Conservation (phyloP, 2,329 filamentous ascomycete species). For the Cladophialophora carrionii region DNA sequence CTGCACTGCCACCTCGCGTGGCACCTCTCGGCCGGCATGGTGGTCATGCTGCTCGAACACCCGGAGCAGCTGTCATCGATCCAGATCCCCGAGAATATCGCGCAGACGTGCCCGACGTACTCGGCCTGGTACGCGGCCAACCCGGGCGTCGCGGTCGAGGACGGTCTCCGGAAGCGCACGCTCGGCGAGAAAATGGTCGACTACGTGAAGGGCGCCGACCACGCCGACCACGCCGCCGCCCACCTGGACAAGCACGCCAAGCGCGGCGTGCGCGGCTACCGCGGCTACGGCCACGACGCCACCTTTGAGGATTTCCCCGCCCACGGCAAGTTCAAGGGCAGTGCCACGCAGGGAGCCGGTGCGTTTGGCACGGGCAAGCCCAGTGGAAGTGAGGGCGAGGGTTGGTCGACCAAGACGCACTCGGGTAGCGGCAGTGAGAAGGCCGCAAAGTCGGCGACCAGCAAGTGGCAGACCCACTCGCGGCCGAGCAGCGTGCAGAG, state of each 20-base stretch:
- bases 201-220: slow-evolving; percentile 21
- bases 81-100: slow-evolving; percentile 22
- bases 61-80: slow-evolving; percentile 24
- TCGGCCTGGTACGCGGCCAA: slow-evolving; percentile 26
- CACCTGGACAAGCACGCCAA: slow-evolving; percentile 24
- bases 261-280: slow-evolving; percentile 16
- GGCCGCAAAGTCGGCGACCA: neutral
- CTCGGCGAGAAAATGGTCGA: slow-evolving; percentile 24
- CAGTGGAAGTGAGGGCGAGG: neutral
- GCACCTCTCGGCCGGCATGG: slow-evolving; percentile 34
- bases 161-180: slow-evolving; percentile 23
- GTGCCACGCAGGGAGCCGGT: neutral
- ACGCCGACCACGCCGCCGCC: slow-evolving; percentile 8
- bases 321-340: slow-evolving; percentile 17
- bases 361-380: neutral
- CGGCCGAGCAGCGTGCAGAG: slow-evolving; percentile 10
- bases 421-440: neutral
- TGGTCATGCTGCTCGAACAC: slow-evolving; percentile 25
- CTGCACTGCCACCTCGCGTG: slow-evolving; percentile 50
- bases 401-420: neutral
- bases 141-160: slow-evolving; percentile 23
- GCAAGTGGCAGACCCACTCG: slow-evolving; percentile 11
- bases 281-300: slow-evolving; percentile 17
- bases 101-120: slow-evolving; percentile 20
- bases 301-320: slow-evolving; percentile 10